Percentiles rank a stretch among this genome's conserved stretches.
phyloP scores from a whole-genome alignment of 1,284 basidiomycete species.

The Coniophora puteana region DNA sequence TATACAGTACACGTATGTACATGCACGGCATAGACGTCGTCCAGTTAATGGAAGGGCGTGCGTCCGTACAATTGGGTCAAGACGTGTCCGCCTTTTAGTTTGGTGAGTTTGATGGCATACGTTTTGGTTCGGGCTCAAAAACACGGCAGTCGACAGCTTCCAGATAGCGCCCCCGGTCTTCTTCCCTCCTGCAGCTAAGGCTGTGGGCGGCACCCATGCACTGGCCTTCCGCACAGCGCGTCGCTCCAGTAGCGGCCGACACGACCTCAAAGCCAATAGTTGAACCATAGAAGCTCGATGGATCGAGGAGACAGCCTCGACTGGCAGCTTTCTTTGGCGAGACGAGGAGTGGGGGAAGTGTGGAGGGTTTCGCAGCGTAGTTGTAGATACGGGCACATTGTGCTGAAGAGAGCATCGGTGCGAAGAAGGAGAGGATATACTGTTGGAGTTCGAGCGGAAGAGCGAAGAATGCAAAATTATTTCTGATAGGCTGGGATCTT shows the following conservation, averaged over 20 bases:
- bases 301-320: conserved; percentile 31
- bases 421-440: conserved; percentile 52
- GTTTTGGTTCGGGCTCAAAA: conserved; percentile 36
- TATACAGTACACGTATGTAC: conserved; percentile 3
- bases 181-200: conserved; percentile 37
- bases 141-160: conserved; percentile 41
- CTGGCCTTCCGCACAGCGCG: conserved; percentile 27
- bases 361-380: conserved; percentile 49
- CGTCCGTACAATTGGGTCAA: too few relatives aligned
- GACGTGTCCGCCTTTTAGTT: too few relatives aligned
- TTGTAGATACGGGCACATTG: conserved; percentile 55
- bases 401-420: conserved; percentile 51
- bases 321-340: conserved; percentile 19
- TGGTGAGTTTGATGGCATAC: conserved; percentile 3
- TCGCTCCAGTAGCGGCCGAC: conserved; percentile 12
- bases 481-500: too few relatives aligned
- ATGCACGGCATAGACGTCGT: too few relatives aligned
- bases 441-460: conserved; percentile 62
- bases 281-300: conserved; percentile 23
- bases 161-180: conserved; percentile 42
- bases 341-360: conserved; percentile 50
- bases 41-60: too few relatives aligned
- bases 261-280: conserved; percentile 9
- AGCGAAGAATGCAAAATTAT: conserved; percentile 36
- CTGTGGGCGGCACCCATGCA: conserved; percentile 34